Percentiles rank a stretch among this genome's conserved stretches.
phyloP scores from a whole-genome alignment of 345 rosid genomes.

The Corchorus capsularis region DNA sequence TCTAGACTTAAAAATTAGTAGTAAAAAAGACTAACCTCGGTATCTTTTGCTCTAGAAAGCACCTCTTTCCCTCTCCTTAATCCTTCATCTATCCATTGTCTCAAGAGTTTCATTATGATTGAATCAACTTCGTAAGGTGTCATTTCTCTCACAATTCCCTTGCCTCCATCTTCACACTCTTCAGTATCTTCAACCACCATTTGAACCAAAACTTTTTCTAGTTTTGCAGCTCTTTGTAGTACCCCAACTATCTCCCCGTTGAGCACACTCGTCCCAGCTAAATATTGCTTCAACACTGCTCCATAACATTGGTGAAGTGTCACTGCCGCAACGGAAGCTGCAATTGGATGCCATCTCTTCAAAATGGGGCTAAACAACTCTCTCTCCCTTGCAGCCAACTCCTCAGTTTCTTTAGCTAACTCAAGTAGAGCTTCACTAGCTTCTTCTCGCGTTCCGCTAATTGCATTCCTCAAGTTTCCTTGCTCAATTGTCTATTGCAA shows the following conservation, averaged over 20 bases:
- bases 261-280: slow-evolving; percentile 48
- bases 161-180: slow-evolving; percentile 89
- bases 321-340: slow-evolving; percentile 68
- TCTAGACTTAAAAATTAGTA: not conserved
- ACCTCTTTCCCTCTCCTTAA: slow-evolving; percentile 48
- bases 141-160: slow-evolving; percentile 76
- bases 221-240: slow-evolving; percentile 73
- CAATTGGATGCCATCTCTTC: slow-evolving; percentile 69
- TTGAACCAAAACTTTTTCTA: slow-evolving; percentile 79
- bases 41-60: slow-evolving; percentile 60
- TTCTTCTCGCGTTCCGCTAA: slow-evolving; percentile 48
- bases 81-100: slow-evolving; percentile 70
- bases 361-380: slow-evolving; percentile 74
- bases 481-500: slow-evolving; percentile 54
- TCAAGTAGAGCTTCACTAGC: slow-evolving; percentile 56
- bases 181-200: slow-evolving; percentile 87
- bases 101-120: slow-evolving; percentile 49
- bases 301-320: slow-evolving; percentile 81
- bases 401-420: slow-evolving; percentile 76
- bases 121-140: slow-evolving; percentile 84
- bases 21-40: slow-evolving; percentile 62
- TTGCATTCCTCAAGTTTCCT: slow-evolving; percentile 40
- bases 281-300: slow-evolving; percentile 65
- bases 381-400: slow-evolving; percentile 72
- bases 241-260: slow-evolving; percentile 61